phyloP scores from a whole-genome alignment of 371 early-diverging fungal species.

The Rhizomucor pusillus region DNA sequence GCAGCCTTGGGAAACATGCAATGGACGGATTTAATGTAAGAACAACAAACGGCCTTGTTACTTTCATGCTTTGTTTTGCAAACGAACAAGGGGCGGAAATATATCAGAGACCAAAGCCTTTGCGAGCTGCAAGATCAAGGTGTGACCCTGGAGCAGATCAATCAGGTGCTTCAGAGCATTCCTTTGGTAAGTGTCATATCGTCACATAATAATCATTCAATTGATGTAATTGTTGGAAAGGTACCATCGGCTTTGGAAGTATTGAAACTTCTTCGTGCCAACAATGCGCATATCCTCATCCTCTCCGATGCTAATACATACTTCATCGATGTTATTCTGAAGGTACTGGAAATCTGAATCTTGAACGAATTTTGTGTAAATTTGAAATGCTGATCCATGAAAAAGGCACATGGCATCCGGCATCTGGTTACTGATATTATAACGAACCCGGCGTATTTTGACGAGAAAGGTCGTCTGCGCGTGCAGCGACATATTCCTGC shows the following conservation, averaged over 20 bases:
- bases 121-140: conserved; percentile 58
- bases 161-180: conserved; percentile 41
- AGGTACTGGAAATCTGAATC: no score
- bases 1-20: conserved; percentile 32
- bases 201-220: background rate
- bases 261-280: conserved; percentile 39
- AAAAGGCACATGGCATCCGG: conserved; percentile 56
- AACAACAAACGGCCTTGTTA: background rate
- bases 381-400: conserved; percentile 4
- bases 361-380: background rate
- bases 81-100: background rate
- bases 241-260: conserved; percentile 54
- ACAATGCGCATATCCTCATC: conserved; percentile 57
- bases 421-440: conserved; percentile 60
- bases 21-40: conserved; percentile 75
- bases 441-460: conserved; percentile 69
- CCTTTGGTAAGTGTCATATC: conserved; percentile 57
- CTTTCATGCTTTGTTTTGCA: background rate
- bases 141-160: conserved; percentile 45
- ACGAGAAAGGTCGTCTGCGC: conserved; percentile 49
- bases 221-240: conserved; percentile 17
- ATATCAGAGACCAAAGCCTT: conserved; percentile 45
- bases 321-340: conserved; percentile 68
- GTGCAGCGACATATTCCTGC: conserved; percentile 49
- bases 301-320: conserved; percentile 76